Conservation (phyloP, 768 basidiomycete species). For the Amanita subjunquillea region DNA sequence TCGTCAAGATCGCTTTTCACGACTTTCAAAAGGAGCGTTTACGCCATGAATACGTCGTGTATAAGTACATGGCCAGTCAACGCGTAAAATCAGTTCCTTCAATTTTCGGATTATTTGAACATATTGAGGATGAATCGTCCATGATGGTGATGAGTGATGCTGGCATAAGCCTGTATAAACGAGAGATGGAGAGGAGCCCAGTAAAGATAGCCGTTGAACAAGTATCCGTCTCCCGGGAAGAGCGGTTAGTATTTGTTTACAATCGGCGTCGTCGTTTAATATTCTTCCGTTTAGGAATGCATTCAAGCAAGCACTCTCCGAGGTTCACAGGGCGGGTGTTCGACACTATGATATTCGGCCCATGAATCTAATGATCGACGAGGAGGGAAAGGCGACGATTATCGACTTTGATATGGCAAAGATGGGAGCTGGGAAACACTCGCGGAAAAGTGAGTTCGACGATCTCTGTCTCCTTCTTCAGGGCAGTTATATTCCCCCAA, state of each 20-base stretch:
- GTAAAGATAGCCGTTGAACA: neutral
- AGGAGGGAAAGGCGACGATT: neutral
- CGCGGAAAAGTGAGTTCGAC: neutral
- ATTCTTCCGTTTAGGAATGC: neutral
- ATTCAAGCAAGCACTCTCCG: neutral
- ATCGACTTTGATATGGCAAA: slow-evolving; percentile 2
- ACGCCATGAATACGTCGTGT: neutral
- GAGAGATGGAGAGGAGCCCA: no score
- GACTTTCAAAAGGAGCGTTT: neutral
- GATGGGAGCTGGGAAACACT: neutral
- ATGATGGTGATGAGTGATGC: no score
- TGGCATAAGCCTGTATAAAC: no score
- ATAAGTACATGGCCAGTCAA: neutral
- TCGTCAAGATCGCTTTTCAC: neutral
- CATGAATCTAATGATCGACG: neutral
- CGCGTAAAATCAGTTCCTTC: neutral
- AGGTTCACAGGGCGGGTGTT: neutral
- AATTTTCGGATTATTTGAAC: neutral
- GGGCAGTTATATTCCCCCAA: neutral
- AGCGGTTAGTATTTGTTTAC: neutral
- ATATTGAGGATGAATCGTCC: no score
- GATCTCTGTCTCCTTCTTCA: neutral
- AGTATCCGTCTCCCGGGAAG: neutral
- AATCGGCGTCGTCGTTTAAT: no score
- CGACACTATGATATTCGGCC: neutral